phyloP scores from a whole-genome alignment of 345 rosid species.

The Euphorbia tirucalli region DNA sequence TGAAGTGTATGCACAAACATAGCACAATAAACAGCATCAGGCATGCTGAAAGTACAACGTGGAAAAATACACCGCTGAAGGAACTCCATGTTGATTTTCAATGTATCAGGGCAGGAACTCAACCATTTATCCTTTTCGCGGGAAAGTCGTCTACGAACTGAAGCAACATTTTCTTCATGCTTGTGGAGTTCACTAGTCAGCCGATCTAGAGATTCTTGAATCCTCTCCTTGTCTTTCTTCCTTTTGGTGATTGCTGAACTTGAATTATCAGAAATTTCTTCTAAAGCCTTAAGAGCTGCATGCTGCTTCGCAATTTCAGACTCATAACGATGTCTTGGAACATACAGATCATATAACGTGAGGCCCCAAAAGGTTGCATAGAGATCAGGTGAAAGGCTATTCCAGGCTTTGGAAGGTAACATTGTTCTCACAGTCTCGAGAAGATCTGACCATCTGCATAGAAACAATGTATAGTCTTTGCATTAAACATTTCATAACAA shows the following conservation, averaged over 20 bases:
- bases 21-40: conserved; percentile 98
- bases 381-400: conserved; percentile 98
- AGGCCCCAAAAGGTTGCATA: conserved; percentile 99
- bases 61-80: conserved; percentile 99
- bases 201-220: conserved; percentile 97
- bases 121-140: conserved; percentile 95
- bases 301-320: conserved; percentile 94
- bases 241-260: conserved; percentile 92
- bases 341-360: conserved; percentile 92
- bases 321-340: conserved; percentile 89
- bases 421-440: conserved; percentile 80
- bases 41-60: conserved; percentile 99
- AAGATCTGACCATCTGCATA: conserved; percentile 94
- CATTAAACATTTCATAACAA: neutral
- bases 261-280: conserved; percentile 92
- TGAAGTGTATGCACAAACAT: conserved; percentile 98
- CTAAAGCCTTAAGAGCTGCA: conserved; percentile 89
- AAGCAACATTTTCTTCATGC: conserved; percentile 94
- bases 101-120: conserved; percentile 96
- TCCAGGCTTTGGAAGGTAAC: conserved; percentile 98
- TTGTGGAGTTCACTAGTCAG: conserved; percentile 71
- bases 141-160: conserved; percentile 84
- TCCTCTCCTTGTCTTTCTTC: conserved; percentile 98
- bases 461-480: neutral
- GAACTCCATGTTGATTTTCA: conserved; percentile 99